Evolutionary conservation across 371 early-diverging fungal genomes (phyloP), one percentile per base, ranked within the genome.

Genomic region (Mortierella sp.): DNA sequence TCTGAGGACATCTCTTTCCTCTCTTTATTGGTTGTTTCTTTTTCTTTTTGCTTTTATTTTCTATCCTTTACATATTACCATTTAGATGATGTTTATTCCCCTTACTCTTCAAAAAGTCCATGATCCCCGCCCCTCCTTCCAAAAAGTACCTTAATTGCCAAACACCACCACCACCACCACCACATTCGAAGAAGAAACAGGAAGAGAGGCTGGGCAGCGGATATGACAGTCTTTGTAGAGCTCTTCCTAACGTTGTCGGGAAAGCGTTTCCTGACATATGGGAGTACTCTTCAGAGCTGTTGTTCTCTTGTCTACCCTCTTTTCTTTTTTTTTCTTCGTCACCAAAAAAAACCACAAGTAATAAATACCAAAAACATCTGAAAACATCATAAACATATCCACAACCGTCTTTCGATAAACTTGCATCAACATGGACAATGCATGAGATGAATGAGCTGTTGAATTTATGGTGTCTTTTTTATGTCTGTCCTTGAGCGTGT

Each of bases 221-320:
- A 21, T 38, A 38, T 5, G 42, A 38, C 5, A 5, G 42, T 38
- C 26, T 3, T 3, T 0, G 16, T 28, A 26, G 57, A 31, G 38
- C 13, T 47, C 48, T 26, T 14, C 58, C 58, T 19, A 38, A 72
- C 47, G 31, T 73, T 55, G 42, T 50, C 45, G 72, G 70, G 73
- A 52, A 76, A 76, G 81, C 60, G 77, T 80, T 80, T 76, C 75
- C 57, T 73, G 74, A 57, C 38, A 65, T 65, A 5, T 38, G 42
- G 42, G 65, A 65, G 38, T 54, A 21, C 13, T 26, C 7, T 11
- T 28, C 28, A 16, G 42, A 38, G 19, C 42, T 65, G 7, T 65
- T 19, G 19, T 2, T 34, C 38, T 19, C 38, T 65, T 21, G 10
- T 9, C 34, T 65, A 7, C 21, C 1, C 7, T 19, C 21, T 9